Evolutionary conservation across 768 basidiomycete genomes (phyloP).

Genomic region (Suillus fuscotomentosus): DNA sequence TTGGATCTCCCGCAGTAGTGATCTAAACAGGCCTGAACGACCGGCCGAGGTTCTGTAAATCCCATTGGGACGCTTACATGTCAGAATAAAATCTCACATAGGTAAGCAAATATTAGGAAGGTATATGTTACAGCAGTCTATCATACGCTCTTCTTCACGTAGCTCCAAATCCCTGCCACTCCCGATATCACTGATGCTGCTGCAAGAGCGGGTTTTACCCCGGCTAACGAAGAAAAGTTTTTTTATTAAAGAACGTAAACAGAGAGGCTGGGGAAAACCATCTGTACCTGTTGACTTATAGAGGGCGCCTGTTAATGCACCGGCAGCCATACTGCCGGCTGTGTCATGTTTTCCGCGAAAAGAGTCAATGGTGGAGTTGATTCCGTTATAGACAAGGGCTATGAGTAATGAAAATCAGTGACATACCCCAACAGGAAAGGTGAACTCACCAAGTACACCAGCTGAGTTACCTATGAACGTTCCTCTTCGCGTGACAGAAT

Average conservation of each 20-base stretch:
- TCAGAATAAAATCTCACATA: slow-evolving; percentile 11
- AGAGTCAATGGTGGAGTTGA: slow-evolving; percentile 92
- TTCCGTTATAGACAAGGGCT: slow-evolving; percentile 95
- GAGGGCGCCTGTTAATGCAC: slow-evolving; percentile 84
- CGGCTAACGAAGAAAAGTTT: slow-evolving; percentile 61
- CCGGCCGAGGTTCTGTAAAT: slow-evolving; percentile 16
- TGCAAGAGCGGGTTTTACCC: slow-evolving; percentile 84
- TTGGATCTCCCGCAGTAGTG: slow-evolving; percentile 23
- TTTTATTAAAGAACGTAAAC: slow-evolving; percentile 35
- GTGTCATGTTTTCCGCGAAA: slow-evolving; percentile 90
- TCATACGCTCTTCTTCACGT: slow-evolving; percentile 88
- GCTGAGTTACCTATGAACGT: slow-evolving; percentile 98
- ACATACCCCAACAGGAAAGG: slow-evolving; percentile 36
- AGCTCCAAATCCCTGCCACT: slow-evolving; percentile 91
- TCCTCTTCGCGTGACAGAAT: slow-evolving; percentile 94
- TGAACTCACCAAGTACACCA: slow-evolving; percentile 87
- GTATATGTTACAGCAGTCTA: slow-evolving; percentile 40
- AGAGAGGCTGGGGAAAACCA: slow-evolving; percentile 27
- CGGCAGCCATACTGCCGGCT: slow-evolving; percentile 89
- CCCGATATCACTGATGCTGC: slow-evolving; percentile 89
- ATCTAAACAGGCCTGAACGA: slow-evolving; percentile 15
- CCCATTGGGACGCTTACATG: slow-evolving; percentile 30
- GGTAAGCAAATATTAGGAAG: slow-evolving; percentile 42
- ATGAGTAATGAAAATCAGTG: slow-evolving; percentile 33
- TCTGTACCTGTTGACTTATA: slow-evolving; percentile 91